Evolutionary conservation across 2,329 filamentous ascomycete genomes (phyloP).

Genomic region (Diaporthe eres): DNA sequence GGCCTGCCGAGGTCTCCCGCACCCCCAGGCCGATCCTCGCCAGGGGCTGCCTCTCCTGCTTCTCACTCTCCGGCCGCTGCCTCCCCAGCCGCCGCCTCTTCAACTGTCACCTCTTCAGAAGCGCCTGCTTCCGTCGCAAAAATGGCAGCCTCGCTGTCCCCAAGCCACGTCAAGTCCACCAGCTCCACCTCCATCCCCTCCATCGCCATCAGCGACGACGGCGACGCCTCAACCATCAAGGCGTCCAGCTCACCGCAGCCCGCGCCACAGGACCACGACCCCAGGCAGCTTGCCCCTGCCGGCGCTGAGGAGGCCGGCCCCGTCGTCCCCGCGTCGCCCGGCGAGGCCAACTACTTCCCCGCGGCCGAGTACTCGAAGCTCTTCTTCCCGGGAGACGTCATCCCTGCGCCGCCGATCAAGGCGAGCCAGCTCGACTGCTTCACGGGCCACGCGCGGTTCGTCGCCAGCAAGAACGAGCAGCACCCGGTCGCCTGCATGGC

Average conservation of each 20-base stretch:
- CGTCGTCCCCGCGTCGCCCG: slow-evolving; percentile 42
- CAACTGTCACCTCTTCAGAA: neutral
- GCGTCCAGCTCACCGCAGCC: neutral
- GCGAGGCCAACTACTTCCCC: slow-evolving; percentile 47
- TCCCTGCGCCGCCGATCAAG: slow-evolving; percentile 58
- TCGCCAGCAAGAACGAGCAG: slow-evolving; percentile 61
- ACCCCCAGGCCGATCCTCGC: slow-evolving; percentile 2
- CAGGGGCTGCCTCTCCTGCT: neutral
- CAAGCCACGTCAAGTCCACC: slow-evolving; percentile 16
- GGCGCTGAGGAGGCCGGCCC: neutral
- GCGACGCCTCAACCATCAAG: slow-evolving; percentile 33
- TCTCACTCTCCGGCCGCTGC: neutral
- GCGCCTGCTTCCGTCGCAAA: neutral
- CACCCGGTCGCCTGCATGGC: slow-evolving; percentile 69
- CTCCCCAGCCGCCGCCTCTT: slow-evolving; percentile 3
- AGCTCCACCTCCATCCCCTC: slow-evolving; percentile 23
- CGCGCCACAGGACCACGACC: neutral
- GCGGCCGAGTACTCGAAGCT: slow-evolving; percentile 47
- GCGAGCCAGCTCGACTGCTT: slow-evolving; percentile 61
- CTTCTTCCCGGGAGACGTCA: slow-evolving; percentile 53
- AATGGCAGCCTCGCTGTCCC: neutral
- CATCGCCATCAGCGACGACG: slow-evolving; percentile 26
- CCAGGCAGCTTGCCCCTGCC: neutral
- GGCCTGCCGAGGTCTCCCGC: slow-evolving; percentile 11
- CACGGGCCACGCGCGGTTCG: slow-evolving; percentile 63